These are phyloP conservation scores for Ophiostoma himal-ulmi DNA, from an alignment of 2,329 filamentous ascomycete species.

Conservation along the genomic window DNA sequence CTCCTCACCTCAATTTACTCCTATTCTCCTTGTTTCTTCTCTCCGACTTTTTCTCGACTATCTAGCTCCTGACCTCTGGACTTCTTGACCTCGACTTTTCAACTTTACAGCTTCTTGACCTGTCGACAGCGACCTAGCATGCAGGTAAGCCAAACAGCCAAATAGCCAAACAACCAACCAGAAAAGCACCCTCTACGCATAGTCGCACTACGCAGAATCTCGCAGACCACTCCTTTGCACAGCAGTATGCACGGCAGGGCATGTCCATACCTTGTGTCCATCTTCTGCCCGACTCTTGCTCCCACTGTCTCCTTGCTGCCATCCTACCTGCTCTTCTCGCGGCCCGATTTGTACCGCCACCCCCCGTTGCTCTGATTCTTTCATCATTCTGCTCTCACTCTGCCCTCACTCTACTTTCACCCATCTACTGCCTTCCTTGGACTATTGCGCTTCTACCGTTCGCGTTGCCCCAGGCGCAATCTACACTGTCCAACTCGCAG, in stretches of 20 bases:
- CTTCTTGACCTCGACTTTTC: not conserved
- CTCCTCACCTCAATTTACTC: not conserved
- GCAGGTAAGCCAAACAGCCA: not conserved
- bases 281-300: not conserved
- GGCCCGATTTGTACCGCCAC: not conserved
- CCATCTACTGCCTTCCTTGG: not conserved
- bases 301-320: not conserved
- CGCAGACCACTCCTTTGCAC: not conserved
- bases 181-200: not conserved
- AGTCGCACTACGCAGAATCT: not conserved
- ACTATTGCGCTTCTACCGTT: not conserved
- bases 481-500: not conserved
- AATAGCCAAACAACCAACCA: not conserved
- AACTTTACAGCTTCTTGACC: no score
- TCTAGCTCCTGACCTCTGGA: not conserved
- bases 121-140: not conserved
- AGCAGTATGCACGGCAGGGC: not conserved
- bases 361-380: not conserved
- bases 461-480: not conserved
- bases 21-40: no score
- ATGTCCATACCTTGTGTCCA: not conserved
- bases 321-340: not conserved
- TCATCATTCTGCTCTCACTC: not conserved
- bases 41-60: not conserved
- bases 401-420: not conserved